Evolutionary conservation across 805 yeast genomes (phyloP).

Genomic region (Nakazawaea pomicola): DNA sequence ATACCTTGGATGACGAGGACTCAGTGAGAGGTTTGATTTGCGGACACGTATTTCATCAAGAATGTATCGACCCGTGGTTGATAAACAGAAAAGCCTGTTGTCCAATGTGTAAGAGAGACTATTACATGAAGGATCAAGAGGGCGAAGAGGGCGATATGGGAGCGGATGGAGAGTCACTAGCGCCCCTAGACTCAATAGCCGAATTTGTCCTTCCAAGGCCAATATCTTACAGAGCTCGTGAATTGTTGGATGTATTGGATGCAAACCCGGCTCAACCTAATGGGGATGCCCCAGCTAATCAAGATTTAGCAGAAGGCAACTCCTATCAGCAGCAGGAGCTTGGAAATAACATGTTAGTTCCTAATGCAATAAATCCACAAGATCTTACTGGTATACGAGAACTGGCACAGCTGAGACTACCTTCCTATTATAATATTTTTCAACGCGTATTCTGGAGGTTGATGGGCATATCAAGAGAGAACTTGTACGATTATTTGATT

Average conservation of each 20-base stretch:
- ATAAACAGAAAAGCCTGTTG: constrained; percentile 72
- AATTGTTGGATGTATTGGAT: constrained; percentile 20
- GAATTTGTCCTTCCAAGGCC: constrained; percentile 20
- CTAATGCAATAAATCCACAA: constrained; percentile 4
- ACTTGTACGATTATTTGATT: constrained; percentile 50
- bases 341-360: too few species aligned
- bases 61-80: constrained; percentile 80
- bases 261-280: constrained; percentile 1
- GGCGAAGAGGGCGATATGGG: constrained; percentile 15
- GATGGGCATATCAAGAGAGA: constrained; percentile 48
- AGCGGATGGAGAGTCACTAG: constrained; percentile 9
- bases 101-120: constrained; percentile 77
- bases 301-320: too few species aligned
- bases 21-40: constrained; percentile 69
- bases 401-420: constrained; percentile 11
- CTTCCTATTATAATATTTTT: constrained; percentile 24
- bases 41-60: constrained; percentile 79
- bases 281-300: background rate
- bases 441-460: constrained; percentile 43
- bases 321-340: too few species aligned
- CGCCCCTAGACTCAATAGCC: constrained; percentile 18
- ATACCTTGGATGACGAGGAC: constrained; percentile 55
- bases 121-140: constrained; percentile 35
- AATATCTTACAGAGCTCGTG: constrained; percentile 21
- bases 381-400: constrained; percentile 16